These are phyloP conservation scores for Chlorella sp. DNA, from an alignment of 139 green algal species.

Conservation along the genomic window DNA sequence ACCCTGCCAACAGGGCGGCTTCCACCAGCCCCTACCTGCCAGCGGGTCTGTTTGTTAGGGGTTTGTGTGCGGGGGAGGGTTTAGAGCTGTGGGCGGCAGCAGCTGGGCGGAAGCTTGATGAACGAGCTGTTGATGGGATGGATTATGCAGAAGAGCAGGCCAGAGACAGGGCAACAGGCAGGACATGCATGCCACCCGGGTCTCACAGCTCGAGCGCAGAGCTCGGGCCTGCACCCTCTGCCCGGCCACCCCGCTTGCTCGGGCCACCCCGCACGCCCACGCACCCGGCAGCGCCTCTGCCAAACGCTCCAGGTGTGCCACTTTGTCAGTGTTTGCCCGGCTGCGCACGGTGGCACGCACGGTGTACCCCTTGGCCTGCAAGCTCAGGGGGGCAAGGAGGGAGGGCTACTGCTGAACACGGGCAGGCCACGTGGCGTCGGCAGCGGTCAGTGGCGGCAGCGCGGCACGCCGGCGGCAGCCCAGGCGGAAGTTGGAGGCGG, in stretches of 20 bases:
- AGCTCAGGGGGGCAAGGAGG: background rate
- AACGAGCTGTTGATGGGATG: too few species aligned
- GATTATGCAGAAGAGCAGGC: background rate
- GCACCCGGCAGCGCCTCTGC: constrained; percentile 46
- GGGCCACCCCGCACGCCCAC: background rate
- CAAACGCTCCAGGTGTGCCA: constrained; percentile 35
- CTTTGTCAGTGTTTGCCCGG: constrained; percentile 6
- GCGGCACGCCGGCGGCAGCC: background rate
- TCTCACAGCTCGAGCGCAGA: too few species aligned
- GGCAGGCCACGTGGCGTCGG: background rate
- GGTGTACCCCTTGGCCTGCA: constrained; percentile 51
- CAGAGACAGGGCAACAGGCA: background rate
- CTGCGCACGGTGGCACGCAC: constrained; percentile 58
- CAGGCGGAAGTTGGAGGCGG: background rate
- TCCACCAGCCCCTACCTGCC: too few species aligned
- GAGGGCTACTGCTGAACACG: background rate
- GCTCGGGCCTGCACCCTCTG: background rate
- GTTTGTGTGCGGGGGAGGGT: too few species aligned
- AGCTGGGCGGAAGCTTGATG: too few species aligned
- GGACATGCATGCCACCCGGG: too few species aligned
- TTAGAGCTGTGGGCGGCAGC: too few species aligned
- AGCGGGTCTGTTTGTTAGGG: too few species aligned
- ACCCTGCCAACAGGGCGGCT: too few species aligned
- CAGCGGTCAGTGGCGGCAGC: background rate
- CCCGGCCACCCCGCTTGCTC: too few species aligned